Evolutionary conservation across 75 land plant genomes (phyloP).

Genomic region (Selaginella moellendorffii): DNA sequence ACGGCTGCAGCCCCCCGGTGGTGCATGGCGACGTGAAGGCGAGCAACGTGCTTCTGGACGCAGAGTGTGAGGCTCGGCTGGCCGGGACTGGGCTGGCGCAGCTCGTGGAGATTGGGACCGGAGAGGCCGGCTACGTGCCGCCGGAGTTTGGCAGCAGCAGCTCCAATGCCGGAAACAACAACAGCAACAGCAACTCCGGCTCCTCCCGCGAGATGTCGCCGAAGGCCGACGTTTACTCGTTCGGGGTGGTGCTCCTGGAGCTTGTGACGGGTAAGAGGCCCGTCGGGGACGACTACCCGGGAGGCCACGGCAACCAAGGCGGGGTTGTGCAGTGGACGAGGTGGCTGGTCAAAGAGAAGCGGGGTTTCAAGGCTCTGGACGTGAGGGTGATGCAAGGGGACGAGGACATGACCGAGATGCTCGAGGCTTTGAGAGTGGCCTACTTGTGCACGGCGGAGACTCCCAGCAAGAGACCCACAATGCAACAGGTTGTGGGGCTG

Average conservation of each 20-base stretch:
- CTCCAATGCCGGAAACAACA: too few species aligned
- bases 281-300: neutral
- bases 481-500: conserved; percentile 84
- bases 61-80: conserved; percentile 50
- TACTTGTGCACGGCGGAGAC: conserved; percentile 78
- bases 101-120: conserved; percentile 10
- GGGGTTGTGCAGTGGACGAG: conserved; percentile 63
- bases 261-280: neutral
- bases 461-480: conserved; percentile 62
- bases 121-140: neutral
- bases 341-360: conserved; percentile 33
- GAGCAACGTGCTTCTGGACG: conserved; percentile 50
- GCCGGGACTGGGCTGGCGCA: conserved; percentile 42
- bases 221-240: neutral
- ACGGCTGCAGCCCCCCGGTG: conserved; percentile 46
- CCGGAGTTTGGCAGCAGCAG: neutral
- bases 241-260: neutral
- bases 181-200: too few species aligned
- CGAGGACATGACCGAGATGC: conserved; percentile 33
- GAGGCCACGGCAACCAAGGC: conserved; percentile 15
- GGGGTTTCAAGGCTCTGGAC: conserved; percentile 37
- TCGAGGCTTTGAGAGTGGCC: conserved; percentile 57
- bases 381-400: conserved; percentile 47
- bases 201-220: neutral
- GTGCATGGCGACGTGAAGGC: conserved; percentile 63